Percentiles rank a stretch among this genome's conserved stretches.
These are phyloP conservation scores for Pseudohalonectria lignicola DNA, from an alignment of 2,329 filamentous ascomycete species.

Conservation along the genomic window DNA sequence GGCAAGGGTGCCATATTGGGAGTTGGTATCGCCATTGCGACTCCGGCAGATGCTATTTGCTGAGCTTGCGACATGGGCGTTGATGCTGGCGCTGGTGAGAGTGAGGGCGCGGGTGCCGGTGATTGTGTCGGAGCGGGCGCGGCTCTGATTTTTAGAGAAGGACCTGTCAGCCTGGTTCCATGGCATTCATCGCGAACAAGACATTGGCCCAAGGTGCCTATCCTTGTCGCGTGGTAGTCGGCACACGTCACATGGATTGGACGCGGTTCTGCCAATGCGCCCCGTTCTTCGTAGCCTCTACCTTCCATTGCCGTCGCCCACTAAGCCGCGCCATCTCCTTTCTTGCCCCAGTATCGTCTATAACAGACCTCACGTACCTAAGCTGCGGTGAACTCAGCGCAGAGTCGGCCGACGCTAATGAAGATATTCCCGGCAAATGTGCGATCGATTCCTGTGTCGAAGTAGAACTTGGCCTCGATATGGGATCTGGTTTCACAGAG, in stretches of 20 bases:
- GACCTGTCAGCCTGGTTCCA: too few species aligned
- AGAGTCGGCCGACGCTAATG: slow-evolving; percentile 28
- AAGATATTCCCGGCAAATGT: slow-evolving; percentile 34
- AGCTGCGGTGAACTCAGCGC: slow-evolving; percentile 5
- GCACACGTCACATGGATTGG: too few species aligned
- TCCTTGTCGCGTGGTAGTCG: too few species aligned
- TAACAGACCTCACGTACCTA: too few species aligned
- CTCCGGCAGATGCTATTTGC: background rate
- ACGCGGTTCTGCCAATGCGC: too few species aligned
- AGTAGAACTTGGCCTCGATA: slow-evolving; percentile 37
- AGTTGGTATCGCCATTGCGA: slow-evolving; percentile 1
- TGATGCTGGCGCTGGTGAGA: background rate
- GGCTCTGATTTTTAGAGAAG: too few species aligned
- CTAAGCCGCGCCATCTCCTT: too few species aligned
- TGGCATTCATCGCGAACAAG: too few species aligned
- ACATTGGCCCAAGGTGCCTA: too few species aligned
- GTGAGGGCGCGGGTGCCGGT: background rate
- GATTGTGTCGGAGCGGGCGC: background rate
- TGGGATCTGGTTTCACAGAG: slow-evolving; percentile 29
- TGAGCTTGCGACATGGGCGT: background rate
- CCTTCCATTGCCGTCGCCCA: too few species aligned
- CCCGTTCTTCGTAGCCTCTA: too few species aligned
- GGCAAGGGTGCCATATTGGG: slow-evolving; percentile 4
- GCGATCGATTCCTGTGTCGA: slow-evolving; percentile 32
- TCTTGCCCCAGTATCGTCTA: too few species aligned